Base-by-base conservation (phyloP, 805 yeast genomes). In the Vanderwaltozyma polyspora region DNA sequence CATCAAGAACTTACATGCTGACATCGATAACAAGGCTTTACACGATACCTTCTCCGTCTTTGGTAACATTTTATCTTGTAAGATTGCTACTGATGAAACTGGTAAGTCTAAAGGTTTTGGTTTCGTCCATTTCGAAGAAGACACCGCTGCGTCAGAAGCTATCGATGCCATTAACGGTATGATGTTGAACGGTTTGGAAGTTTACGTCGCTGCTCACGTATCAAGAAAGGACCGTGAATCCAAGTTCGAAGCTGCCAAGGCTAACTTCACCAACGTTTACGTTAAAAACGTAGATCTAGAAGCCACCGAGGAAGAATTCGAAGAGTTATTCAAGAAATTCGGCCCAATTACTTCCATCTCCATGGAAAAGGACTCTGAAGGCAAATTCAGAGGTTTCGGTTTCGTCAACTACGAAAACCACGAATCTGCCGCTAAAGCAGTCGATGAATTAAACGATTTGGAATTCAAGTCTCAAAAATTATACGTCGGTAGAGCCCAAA, bases 401-500 rank as follows among this genome's bases (percentile, higher is more conserved):
- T 91, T 91, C 61, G 84, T 91, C 55, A 86, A 91, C 77, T 91
- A 59, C 54, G 94, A 77, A 64, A 60, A 66, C 51, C 98, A 89
- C 65, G 86, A 80, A 55, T 72, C 76, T 49, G 98, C 98, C 48
- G 75, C 71, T 51, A 75, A 76, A 67, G 95, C 97, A 41, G 93
- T 89, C 50, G 96, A 84, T 35, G 91, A 71, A 55, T 76, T 89
- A 62, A 83, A 91, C 68, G 95, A 80, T 61, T 68, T 64, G 51
- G 97, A 91, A 59, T 63, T 79, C 62, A 76, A 75, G 54, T 93
- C 91, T 56, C 84, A 83, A 70, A 74, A 70, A 64, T 67, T 91
- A 47, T 91, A 77, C 63, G 98, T 89, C 56, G 95, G 96, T 56
- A 85, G 98, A 68, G 98, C 98, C 51, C 98, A 91, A 73, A 89